Conservation (phyloP, 306 rosid species). For the Leucaena leucocephala region DNA sequence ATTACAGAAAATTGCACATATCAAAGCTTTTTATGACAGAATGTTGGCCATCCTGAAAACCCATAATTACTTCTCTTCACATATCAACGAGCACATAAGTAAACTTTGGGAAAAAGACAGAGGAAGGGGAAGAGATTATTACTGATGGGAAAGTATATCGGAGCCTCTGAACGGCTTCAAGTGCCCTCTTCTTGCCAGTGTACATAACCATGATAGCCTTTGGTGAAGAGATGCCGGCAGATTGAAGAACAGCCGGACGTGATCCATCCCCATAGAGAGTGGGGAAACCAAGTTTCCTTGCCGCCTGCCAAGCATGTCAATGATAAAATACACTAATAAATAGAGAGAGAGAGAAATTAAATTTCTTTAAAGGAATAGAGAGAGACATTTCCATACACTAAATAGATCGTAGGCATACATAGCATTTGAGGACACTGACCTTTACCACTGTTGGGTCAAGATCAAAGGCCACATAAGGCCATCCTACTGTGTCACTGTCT, state of each 20-base stretch:
- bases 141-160: constrained; percentile 80
- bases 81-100: constrained; percentile 10
- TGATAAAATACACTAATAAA: not conserved
- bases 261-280: constrained; percentile 93
- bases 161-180: constrained; percentile 85
- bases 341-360: no score
- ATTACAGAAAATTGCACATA: not conserved
- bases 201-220: constrained; percentile 98
- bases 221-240: constrained; percentile 92
- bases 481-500: constrained; percentile 62
- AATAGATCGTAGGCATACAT: constrained; percentile 20
- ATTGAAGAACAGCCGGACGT: constrained; percentile 78
- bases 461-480: constrained; percentile 89
- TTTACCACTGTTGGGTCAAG: constrained; percentile 81
- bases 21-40: constrained; percentile 18
- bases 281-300: constrained; percentile 88
- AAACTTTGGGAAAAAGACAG: constrained; percentile 3
- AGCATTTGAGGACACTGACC: constrained; percentile 52
- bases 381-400: constrained; percentile 1
- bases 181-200: constrained; percentile 60
- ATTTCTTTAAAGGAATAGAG: not conserved
- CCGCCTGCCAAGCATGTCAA: constrained; percentile 53
- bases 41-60: constrained; percentile 26
- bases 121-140: constrained; percentile 43
- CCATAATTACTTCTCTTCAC: constrained; percentile 20